Evolutionary conservation across 2,329 filamentous ascomycete genomes (phyloP).

Genomic region (Alternaria solani): DNA sequence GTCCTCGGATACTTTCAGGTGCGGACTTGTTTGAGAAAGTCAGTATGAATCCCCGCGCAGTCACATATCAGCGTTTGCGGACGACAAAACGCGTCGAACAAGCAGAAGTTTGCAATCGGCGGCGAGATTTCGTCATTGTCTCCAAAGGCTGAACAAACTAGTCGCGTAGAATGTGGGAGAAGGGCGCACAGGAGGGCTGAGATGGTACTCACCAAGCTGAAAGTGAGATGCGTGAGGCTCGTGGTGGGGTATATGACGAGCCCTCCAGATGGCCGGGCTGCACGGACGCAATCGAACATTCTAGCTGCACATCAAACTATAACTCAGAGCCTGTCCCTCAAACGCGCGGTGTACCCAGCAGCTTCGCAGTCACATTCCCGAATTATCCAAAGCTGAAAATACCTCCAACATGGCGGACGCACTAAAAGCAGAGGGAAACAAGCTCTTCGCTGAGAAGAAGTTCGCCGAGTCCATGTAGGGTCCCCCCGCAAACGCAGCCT

Average conservation of each 20-base stretch:
- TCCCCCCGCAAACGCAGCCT: constrained; percentile 29
- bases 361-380: constrained; percentile 3
- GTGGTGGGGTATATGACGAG: constrained; percentile 27
- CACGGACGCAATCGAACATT: constrained; percentile 44
- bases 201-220: constrained; percentile 15
- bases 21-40: neutral
- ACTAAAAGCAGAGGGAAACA: constrained; percentile 98
- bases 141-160: neutral
- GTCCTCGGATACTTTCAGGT: neutral
- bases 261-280: constrained; percentile 21
- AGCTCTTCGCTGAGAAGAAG: constrained; percentile 97
- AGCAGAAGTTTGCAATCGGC: neutral
- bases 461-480: constrained; percentile 94
- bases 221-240: constrained; percentile 12
- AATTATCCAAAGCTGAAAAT: constrained; percentile 8
- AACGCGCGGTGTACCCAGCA: constrained; percentile 24
- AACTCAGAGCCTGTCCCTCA: constrained; percentile 44
- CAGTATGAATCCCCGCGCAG: neutral
- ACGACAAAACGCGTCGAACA: neutral
- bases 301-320: constrained; percentile 45
- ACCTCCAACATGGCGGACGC: constrained; percentile 69
- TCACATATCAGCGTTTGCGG: neutral
- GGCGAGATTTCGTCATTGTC: neutral
- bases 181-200: constrained; percentile 8
- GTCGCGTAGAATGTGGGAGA: neutral